Evolutionary conservation across 805 yeast species (phyloP).

Genomic region (Danielozyma ontarioensis): DNA sequence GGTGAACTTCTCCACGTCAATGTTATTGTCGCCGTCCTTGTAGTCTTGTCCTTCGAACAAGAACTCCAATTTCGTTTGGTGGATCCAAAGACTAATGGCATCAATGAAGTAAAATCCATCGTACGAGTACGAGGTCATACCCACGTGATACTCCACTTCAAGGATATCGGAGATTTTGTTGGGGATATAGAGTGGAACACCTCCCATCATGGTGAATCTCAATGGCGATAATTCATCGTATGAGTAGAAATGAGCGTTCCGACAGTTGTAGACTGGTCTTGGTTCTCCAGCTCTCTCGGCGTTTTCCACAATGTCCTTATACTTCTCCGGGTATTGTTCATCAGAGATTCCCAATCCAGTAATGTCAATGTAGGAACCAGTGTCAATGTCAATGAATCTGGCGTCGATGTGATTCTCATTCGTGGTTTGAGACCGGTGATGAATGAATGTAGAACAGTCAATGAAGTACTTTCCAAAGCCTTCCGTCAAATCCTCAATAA

Average conservation of each 20-base stretch:
- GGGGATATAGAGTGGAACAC: conserved; percentile 20
- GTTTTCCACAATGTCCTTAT: conserved; percentile 6
- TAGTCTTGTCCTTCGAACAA: conserved; percentile 11
- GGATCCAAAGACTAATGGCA: conserved; percentile 14
- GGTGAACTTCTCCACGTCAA: conserved; percentile 11
- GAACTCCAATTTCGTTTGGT: conserved; percentile 7
- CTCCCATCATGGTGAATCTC: neutral
- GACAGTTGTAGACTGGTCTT: conserved; percentile 10
- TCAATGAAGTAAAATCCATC: conserved; percentile 19
- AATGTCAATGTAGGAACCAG: conserved; percentile 57
- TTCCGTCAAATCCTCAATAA: conserved; percentile 13
- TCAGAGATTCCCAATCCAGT: conserved; percentile 37
- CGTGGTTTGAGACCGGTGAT: neutral
- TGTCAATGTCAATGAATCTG: conserved; percentile 54
- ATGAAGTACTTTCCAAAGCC: conserved; percentile 7
- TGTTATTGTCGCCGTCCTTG: conserved; percentile 5
- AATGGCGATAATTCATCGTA: conserved; percentile 8
- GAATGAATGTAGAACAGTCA: conserved; percentile 3
- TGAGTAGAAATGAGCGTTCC: conserved; percentile 13
- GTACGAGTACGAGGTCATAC: conserved; percentile 16
- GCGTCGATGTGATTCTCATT: conserved; percentile 30
- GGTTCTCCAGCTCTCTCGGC: conserved; percentile 3
- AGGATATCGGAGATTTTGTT: conserved; percentile 18
- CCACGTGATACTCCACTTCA: conserved; percentile 19
- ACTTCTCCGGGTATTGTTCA: conserved; percentile 16